Evolutionary conservation across 1,284 basidiomycete species (phyloP), one percentile per base, ranked within the genome.

Genomic region (Cutaneotrichosporon sp.): DNA sequence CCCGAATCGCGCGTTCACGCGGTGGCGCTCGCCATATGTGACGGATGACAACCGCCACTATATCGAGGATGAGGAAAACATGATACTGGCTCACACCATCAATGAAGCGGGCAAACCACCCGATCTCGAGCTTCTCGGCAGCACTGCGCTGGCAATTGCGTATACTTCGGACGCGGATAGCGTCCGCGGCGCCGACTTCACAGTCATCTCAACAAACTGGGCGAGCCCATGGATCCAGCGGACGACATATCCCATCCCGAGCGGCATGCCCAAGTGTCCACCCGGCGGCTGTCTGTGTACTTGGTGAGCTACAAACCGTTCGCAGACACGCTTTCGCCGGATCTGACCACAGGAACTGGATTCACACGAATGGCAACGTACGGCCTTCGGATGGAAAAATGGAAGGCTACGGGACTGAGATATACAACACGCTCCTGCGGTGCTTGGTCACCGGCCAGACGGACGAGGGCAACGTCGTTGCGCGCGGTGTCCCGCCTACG

Each of bases 401-500:
- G 27, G 52, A 49, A 43, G 48, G 53, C 38, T 50, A 50, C 49
- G 43, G 35, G 9, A 31, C 26, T 32, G 53, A 54, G 20, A 54
- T 50, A n/a, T 88, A 85, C 75, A 85, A 87, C 82, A 85, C 80
- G 46, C 82, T 82, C 20, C 88, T 87, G 79, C 80, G 82, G 60
- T 88, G 87, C 76, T 79, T 80, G 42, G 75, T 88, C 38, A 81
- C 81, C 1, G 79, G 79, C 42, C 14, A 45, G 22, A 49, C 41
- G 7, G 25, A 46, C 46, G 74, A 50, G 2, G 27, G 35, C 41
- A 51, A 51, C 41, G 76, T 12, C n/a, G 17, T 12, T 20, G 82
- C 85, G 27, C 47, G 48, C 27, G 29, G 29, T 14, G 29, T 14
- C 3, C 10, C 14, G 2, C 29, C 29, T 9, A 31, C 9, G 22